Percentiles rank a stretch among this genome's conserved stretches.
Conservation (phyloP, 1,284 basidiomycete species). For the Tetrapyrgos nigripes region DNA sequence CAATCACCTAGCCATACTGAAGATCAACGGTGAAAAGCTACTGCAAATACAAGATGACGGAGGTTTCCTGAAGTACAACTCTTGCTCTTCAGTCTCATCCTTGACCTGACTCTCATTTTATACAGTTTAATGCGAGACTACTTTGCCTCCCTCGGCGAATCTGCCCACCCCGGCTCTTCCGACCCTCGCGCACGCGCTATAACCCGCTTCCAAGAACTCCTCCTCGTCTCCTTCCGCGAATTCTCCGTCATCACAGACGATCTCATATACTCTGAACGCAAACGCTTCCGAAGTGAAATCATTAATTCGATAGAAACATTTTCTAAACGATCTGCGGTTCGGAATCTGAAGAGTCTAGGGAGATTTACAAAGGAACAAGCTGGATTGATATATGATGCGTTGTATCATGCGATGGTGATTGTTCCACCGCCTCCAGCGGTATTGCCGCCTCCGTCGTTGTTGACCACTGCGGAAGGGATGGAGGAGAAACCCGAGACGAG, state of each 20-base stretch:
- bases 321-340: conserved; percentile 92
- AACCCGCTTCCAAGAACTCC: conserved; percentile 97
- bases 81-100: background rate
- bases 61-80: conserved; percentile 87
- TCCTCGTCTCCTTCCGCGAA: conserved; percentile 96
- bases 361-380: conserved; percentile 90
- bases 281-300: conserved; percentile 89
- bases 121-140: conserved; percentile 90
- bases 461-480: conserved; percentile 59
- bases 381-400: conserved; percentile 90
- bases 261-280: conserved; percentile 88
- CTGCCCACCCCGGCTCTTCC: conserved; percentile 89
- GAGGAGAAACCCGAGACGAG: conserved; percentile 89
- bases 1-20: conserved; percentile 80
- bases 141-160: conserved; percentile 93
- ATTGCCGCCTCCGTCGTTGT: conserved; percentile 53
- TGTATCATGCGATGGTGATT: conserved; percentile 89
- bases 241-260: conserved; percentile 98
- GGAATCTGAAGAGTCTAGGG: conserved; percentile 86
- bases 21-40: conserved; percentile 96
- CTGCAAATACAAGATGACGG: conserved; percentile 98
- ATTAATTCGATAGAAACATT: conserved; percentile 95
- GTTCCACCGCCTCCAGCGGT: conserved; percentile 65
- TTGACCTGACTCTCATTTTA: conserved; percentile 8
- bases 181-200: conserved; percentile 94